phyloP scores from a whole-genome alignment of 495 filamentous ascomycete species.

The Lasiosphaeris hirsuta region DNA sequence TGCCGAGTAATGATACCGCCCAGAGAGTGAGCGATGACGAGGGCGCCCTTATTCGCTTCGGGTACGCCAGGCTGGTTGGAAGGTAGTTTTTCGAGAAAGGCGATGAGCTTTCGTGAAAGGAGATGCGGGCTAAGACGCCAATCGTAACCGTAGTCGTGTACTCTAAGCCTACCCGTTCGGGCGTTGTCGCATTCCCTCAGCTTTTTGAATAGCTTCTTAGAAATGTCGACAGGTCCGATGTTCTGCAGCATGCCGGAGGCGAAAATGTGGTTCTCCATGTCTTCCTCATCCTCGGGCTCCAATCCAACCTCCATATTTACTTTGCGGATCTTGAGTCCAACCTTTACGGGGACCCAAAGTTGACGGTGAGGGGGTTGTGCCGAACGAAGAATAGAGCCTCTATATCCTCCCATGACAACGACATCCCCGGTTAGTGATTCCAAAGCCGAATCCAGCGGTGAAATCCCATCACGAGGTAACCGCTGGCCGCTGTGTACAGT shows the following conservation, averaged over 20 bases:
- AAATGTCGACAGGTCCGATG: conserved; percentile 90
- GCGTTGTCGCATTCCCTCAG: conserved; percentile 71
- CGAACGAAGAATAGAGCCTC: conserved; percentile 86
- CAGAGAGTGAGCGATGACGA: conserved; percentile 84
- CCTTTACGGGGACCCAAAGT: conserved; percentile 91
- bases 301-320: conserved; percentile 89
- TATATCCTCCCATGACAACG: conserved; percentile 86
- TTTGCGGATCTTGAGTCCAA: conserved; percentile 87
- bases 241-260: conserved; percentile 83
- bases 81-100: conserved; percentile 69
- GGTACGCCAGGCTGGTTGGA: conserved; percentile 60
- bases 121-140: conserved; percentile 87
- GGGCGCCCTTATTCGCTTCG: conserved; percentile 59
- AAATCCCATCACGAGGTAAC: conserved; percentile 28
- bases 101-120: conserved; percentile 63
- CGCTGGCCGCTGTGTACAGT: conserved; percentile 15
- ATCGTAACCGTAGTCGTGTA: conserved; percentile 93
- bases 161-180: conserved; percentile 63
- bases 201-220: conserved; percentile 73
- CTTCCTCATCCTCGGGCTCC: conserved; percentile 78
- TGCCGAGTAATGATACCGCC: conserved; percentile 88
- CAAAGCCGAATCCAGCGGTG: conserved; percentile 59
- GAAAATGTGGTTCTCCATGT: conserved; percentile 75
- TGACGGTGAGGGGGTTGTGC: conserved; percentile 75
- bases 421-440: conserved; percentile 76